These are phyloP conservation scores for Wickerhamiella parazyma DNA, from an alignment of 805 yeast species.

Conservation along the genomic window DNA sequence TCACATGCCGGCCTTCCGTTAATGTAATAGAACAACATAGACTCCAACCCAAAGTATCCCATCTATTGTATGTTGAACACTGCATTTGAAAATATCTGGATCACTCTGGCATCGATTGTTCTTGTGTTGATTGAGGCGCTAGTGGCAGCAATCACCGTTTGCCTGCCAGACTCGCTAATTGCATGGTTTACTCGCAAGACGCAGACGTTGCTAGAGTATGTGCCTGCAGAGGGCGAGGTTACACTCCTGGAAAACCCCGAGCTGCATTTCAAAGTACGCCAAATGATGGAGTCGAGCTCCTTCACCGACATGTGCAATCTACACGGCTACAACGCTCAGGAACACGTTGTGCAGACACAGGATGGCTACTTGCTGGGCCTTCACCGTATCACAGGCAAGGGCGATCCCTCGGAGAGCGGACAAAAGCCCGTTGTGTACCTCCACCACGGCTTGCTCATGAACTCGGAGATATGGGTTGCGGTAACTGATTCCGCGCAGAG, in stretches of 20 bases:
- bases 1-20: background rate
- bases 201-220: conserved; percentile 11
- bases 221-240: conserved; percentile 8
- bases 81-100: conserved; percentile 1
- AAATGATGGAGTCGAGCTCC: conserved; percentile 12
- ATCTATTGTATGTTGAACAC: background rate
- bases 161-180: conserved; percentile 16
- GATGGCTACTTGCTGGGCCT: conserved; percentile 67
- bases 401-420: background rate
- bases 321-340: conserved; percentile 60
- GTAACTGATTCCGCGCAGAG: conserved; percentile 34
- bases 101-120: conserved; percentile 12
- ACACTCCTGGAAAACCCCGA: conserved; percentile 9
- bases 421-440: conserved; percentile 47
- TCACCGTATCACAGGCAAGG: conserved; percentile 41
- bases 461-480: conserved; percentile 69
- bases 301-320: conserved; percentile 54
- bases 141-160: conserved; percentile 16
- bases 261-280: conserved; percentile 7
- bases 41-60: background rate
- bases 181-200: conserved; percentile 11
- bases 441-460: conserved; percentile 88
- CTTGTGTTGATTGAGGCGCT: conserved; percentile 16
- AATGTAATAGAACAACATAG: background rate
- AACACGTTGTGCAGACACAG: conserved; percentile 59